These are phyloP conservation scores for Gnomoniopsis sp. DNA, from an alignment of 2,329 filamentous ascomycete genomes.

Conservation along the genomic window DNA sequence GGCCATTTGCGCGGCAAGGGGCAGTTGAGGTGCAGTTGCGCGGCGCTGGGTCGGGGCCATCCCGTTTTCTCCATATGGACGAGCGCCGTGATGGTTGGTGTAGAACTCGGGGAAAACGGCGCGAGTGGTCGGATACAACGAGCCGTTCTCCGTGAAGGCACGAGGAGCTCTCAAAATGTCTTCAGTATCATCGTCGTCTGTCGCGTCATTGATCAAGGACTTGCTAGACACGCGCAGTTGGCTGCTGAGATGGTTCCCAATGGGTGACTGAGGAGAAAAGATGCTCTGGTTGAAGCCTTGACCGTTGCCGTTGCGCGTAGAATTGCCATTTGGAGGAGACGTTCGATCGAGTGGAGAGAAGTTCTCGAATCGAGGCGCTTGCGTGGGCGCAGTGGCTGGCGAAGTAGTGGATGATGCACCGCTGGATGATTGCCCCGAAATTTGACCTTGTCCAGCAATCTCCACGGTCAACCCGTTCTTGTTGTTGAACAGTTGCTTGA, in stretches of 20 bases:
- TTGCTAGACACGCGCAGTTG: slow-evolving; percentile 62
- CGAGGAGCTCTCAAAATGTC: slow-evolving; percentile 70
- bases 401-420: slow-evolving; percentile 25
- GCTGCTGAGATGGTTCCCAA: slow-evolving; percentile 66
- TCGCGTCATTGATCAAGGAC: slow-evolving; percentile 67
- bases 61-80: not conserved
- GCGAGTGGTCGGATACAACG: slow-evolving; percentile 21
- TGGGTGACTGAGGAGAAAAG: slow-evolving; percentile 71
- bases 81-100: not conserved
- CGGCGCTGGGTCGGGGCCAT: slow-evolving; percentile 47
- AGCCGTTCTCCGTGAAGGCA: slow-evolving; percentile 70
- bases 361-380: slow-evolving; percentile 57
- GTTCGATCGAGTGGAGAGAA: slow-evolving; percentile 62
- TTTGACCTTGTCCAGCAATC: slow-evolving; percentile 42
- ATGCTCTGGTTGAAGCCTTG: slow-evolving; percentile 55
- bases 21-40: slow-evolving; percentile 69
- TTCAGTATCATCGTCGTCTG: slow-evolving; percentile 65
- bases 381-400: slow-evolving; percentile 44
- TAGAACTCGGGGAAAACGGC: slow-evolving; percentile 18
- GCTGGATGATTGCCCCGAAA: slow-evolving; percentile 22
- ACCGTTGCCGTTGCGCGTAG: slow-evolving; percentile 52
- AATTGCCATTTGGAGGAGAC: slow-evolving; percentile 55
- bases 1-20: slow-evolving; percentile 61
- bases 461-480: slow-evolving; percentile 57
- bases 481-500: slow-evolving; percentile 55